Conservation (phyloP, 164 flowering plant species). For the Tetracentron sinense region DNA sequence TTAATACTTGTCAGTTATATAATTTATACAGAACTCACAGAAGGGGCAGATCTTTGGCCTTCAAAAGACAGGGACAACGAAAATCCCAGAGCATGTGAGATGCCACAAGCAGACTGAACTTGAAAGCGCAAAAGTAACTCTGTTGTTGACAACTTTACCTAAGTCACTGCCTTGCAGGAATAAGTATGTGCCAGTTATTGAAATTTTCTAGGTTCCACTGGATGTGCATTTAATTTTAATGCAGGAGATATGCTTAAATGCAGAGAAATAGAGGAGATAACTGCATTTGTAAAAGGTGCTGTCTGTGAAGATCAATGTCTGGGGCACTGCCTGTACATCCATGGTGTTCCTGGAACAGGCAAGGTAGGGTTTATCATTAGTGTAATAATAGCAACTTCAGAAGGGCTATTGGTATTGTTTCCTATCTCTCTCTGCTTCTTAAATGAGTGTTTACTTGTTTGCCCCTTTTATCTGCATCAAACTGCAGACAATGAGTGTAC, state of each 20-base stretch:
- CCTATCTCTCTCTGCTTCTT: conserved; percentile 2
- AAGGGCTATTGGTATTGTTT: neutral
- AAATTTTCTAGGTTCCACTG: neutral
- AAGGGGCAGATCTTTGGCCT: conserved; percentile 82
- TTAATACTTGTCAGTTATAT: conserved; percentile 1
- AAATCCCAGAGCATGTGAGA: conserved; percentile 82
- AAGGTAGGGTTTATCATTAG: conserved; percentile 45
- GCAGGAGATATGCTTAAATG: conserved; percentile 4
- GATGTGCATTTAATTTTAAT: neutral
- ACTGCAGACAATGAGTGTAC: conserved; percentile 95
- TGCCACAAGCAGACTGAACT: conserved; percentile 79
- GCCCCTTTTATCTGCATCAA: conserved; percentile 9
- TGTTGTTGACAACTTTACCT: conserved; percentile 76
- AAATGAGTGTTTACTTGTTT: conserved; percentile 11
- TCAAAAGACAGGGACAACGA: conserved; percentile 78
- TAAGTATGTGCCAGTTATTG: conserved; percentile 48
- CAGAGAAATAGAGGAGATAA: conserved; percentile 95
- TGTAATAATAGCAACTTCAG: neutral
- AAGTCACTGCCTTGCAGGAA: conserved; percentile 82
- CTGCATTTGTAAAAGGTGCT: conserved; percentile 75
- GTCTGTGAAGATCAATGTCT: conserved; percentile 78
- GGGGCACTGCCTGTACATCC: conserved; percentile 94
- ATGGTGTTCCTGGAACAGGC: conserved; percentile 99
- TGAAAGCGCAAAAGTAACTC: conserved; percentile 78
- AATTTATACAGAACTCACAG: conserved; percentile 53